phyloP scores from a whole-genome alignment of 1,139 yeast species.

The Debaryomycetaceae sp. region DNA sequence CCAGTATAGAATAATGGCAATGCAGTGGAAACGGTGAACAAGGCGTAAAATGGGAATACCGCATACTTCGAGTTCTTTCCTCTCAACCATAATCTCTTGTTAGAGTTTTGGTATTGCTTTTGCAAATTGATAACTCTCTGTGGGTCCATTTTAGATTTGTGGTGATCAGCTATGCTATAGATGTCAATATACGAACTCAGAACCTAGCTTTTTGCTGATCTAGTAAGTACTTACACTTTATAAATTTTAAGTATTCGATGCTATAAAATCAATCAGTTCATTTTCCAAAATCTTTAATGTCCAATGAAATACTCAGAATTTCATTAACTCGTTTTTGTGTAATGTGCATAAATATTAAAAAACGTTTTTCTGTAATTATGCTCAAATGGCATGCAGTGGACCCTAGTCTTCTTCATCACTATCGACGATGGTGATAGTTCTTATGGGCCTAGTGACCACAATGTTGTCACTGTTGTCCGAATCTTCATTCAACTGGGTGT shows the following conservation, averaged over 20 bases:
- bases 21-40: constrained; percentile 70
- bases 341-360: constrained; percentile 1
- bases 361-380: not conserved
- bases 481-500: constrained; percentile 4
- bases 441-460: constrained; percentile 7
- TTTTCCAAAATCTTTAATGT: constrained; percentile 1
- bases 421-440: constrained; percentile 8
- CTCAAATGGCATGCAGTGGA: not conserved
- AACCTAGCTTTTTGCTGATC: not conserved
- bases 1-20: constrained; percentile 74
- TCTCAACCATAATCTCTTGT: constrained; percentile 75
- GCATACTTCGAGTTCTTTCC: constrained; percentile 70
- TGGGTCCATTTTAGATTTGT: constrained; percentile 21
- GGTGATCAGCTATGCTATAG: not conserved
- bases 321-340: constrained; percentile 4
- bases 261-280: constrained; percentile 3
- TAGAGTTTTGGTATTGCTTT: constrained; percentile 68
- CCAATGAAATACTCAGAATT: constrained; percentile 5
- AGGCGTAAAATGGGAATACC: constrained; percentile 87
- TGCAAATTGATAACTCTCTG: constrained; percentile 73
- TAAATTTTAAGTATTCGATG: not conserved
- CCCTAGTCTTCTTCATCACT: constrained; percentile 6
- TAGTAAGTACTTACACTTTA: not conserved
- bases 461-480: constrained; percentile 5
- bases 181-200: not conserved